Percentiles rank a stretch among this genome's conserved stretches.
Conservation (phyloP, 352 stramenopile genomes). For the Phytophthora sansomeana region DNA sequence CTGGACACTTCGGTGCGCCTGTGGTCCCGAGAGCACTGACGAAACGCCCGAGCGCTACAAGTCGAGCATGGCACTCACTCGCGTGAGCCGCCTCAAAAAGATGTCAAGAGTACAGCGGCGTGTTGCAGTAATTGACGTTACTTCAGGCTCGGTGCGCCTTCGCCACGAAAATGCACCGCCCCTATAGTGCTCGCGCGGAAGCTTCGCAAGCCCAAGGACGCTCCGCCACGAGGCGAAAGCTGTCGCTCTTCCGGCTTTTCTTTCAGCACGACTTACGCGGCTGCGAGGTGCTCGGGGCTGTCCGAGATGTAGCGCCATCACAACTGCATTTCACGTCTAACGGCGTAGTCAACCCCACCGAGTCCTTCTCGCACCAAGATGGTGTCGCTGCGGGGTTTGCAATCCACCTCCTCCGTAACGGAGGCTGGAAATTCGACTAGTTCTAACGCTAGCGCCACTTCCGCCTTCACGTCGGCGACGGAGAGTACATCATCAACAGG, state of each 20-base stretch:
- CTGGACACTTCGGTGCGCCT: conserved; percentile 28
- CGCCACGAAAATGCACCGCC: conserved; percentile 38
- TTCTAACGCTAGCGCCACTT: neutral
- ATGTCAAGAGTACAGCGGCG: conserved; percentile 34
- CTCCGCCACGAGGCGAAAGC: conserved; percentile 20
- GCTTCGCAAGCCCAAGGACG: conserved; percentile 6
- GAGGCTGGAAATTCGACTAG: conserved; percentile 1
- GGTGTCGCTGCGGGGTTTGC: conserved; percentile 32
- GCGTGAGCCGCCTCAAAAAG: conserved; percentile 12
- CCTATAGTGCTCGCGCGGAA: conserved; percentile 26
- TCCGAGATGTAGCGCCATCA: conserved; percentile 19
- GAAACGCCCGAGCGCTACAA: conserved; percentile 28
- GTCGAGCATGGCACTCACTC: conserved; percentile 27
- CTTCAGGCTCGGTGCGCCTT: conserved; percentile 17
- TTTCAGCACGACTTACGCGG: conserved; percentile 22
- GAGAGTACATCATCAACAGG: conserved; percentile 14
- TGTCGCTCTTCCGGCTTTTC: conserved; percentile 27
- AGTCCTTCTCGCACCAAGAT: conserved; percentile 24
- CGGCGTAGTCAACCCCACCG: conserved; percentile 37
- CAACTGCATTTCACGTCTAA: conserved; percentile 56
- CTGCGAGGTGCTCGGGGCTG: conserved; percentile 6
- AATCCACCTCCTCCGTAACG: conserved; percentile 23
- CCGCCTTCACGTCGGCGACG: conserved; percentile 12
- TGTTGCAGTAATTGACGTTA: conserved; percentile 44
- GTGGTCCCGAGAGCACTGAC: conserved; percentile 8